Base-by-base conservation (phyloP, 2,329 filamentous ascomycete genomes). In the Cadophora sp. region DNA sequence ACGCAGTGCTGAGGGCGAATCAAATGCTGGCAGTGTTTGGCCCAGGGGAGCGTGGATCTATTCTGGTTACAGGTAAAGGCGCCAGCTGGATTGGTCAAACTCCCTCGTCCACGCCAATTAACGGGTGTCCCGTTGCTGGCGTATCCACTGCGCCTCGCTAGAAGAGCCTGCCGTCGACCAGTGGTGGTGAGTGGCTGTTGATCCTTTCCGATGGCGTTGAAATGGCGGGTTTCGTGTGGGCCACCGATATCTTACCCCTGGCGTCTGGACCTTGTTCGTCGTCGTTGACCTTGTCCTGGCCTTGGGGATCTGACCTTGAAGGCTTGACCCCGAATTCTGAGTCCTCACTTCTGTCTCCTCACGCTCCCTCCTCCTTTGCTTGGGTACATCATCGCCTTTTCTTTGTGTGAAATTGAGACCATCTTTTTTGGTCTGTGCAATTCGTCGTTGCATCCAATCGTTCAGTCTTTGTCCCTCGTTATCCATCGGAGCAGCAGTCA, bases 141-240 rank as follows among this genome's bases (percentile, higher is more conserved):
- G 29, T 22, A 24, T 31, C 63, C 63, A 65, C 63, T 46, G 58
- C 58, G 24, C 48, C 51, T 53, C 5, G 16, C 24, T 31, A 46
- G 19, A 37, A 16, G 27, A 26, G 31, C 27, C 48, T 46, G 50
- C 27, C 29, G 43, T 59, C 22, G 19, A 24, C 37, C 53, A 68
- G 69, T 19, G 40, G 40, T 43, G 12, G 40, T 43, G 40, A 43
- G 40, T 69, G 65, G 67, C 65, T 68, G 62, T 51, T 58, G 63
- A 67, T 68, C 65, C 24, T 26, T 59, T 22, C 55, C 29, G 50
- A 31, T 59, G 68, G 56, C 68, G 68, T 62, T 59, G 62, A 58
- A n/a, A 53, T 59, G 56, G 56, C n/a, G 31, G 59, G 59, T 69
- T 69, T 71, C 65, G 69, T 34, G 65, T 69, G 67, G 55, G 53